Base-by-base conservation (phyloP, 2,329 filamentous ascomycete species). In the Calonectria leucothoes region DNA sequence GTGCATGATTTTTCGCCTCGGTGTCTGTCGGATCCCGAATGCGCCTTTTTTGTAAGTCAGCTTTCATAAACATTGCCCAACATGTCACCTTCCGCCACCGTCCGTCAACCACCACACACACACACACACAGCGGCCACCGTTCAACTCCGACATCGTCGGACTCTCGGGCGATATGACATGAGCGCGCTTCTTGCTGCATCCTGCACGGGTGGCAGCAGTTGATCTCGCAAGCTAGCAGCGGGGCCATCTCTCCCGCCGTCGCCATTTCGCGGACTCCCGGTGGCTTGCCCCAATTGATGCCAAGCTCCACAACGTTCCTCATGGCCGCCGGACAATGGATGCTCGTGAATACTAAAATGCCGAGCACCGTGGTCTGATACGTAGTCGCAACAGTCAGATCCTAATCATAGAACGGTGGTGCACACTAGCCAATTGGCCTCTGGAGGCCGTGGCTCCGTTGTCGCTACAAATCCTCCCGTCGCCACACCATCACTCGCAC, bases 111-210 rank as follows among this genome's bases (percentile, higher is more conserved):
- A n/a, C n/a, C n/a, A n/a, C n/a, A n/a, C n/a, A 23, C 27, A 37
- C 66, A 61, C 61, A 39, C 64, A 39, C 64, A 39, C 67, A 61
- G 17, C 51, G 63, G 39, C 45, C 66, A 61, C 69, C 67, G 48
- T 35, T 48, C 75, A 71, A 63, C 64, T 76, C 74, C 73, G 71
- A 69, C 66, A 45, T 71, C 37, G 52, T 79, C 78, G 78, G 78
- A 48, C 69, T 80, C 70, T 78, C 78, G 78, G 78, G 73, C 39
- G 74, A 65, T 69, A 74, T 72, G 66, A 67, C 74, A 79, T 66
- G 55, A 74, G 67, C 75, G 68, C 74, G 70, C 74, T 67, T 61
- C 45, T 68, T 64, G 73, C 55, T 63, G 55, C 31, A 55, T n/a
- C 51, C 27, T 33, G 29, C 51, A 55, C 52, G 52, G 39, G 37